phyloP scores from a whole-genome alignment of 1,284 basidiomycete genomes.

The Ganoderma lingzhi region DNA sequence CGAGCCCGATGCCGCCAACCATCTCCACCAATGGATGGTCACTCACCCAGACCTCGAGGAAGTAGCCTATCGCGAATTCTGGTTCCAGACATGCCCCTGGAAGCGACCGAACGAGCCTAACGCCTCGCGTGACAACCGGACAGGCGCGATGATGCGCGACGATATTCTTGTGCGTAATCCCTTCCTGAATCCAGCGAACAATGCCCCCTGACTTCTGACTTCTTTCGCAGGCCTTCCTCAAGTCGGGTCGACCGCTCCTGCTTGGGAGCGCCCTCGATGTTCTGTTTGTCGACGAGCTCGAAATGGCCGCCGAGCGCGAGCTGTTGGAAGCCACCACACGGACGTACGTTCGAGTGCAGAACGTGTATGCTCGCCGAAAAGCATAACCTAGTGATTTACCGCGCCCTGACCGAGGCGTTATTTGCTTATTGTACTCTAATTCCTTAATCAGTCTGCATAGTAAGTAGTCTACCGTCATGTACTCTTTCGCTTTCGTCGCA shows the following conservation, averaged over 20 bases:
- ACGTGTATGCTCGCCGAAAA: slow-evolving; percentile 65
- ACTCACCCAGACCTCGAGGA: slow-evolving; percentile 64
- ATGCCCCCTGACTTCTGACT: slow-evolving; percentile 2
- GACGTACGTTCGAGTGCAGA: slow-evolving; percentile 62
- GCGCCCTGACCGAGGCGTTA: neutral
- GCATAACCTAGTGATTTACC: slow-evolving; percentile 22
- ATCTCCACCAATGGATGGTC: slow-evolving; percentile 60
- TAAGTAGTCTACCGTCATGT: slow-evolving; percentile 18
- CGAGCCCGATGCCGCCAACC: slow-evolving; percentile 63
- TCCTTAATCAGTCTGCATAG: slow-evolving; percentile 13
- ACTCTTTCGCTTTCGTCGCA: slow-evolving; percentile 12
- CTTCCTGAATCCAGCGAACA: too few species aligned
- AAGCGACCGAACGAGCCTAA: slow-evolving; percentile 41
- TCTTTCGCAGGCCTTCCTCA: slow-evolving; percentile 62
- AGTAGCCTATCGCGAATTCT: slow-evolving; percentile 61
- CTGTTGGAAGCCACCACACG: slow-evolving; percentile 55
- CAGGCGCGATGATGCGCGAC: slow-evolving; percentile 49
- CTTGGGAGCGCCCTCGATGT: slow-evolving; percentile 66
- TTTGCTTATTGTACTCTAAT: slow-evolving; percentile 12
- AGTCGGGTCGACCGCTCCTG: slow-evolving; percentile 70
- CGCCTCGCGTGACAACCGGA: slow-evolving; percentile 40
- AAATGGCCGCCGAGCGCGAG: slow-evolving; percentile 58
- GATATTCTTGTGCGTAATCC: slow-evolving; percentile 48
- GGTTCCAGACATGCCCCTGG: slow-evolving; percentile 65
- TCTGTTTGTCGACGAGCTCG: slow-evolving; percentile 58